These are phyloP conservation scores for Ophiosphaerella narmari DNA, from an alignment of 2,329 filamentous ascomycete genomes.

Conservation along the genomic window DNA sequence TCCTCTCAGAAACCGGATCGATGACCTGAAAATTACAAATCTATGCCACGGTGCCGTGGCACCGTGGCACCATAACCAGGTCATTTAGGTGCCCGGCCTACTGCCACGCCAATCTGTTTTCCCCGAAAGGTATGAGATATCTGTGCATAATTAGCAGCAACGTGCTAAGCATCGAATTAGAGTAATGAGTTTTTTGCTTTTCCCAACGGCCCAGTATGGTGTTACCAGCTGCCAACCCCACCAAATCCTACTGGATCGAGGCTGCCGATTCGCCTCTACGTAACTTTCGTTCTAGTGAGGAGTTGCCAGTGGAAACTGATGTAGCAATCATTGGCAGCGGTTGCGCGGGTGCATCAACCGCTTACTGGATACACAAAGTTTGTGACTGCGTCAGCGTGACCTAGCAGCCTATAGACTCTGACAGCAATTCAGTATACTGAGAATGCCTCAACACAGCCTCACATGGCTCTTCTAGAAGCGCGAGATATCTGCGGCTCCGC, in stretches of 20 bases:
- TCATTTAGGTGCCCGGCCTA: too few species aligned
- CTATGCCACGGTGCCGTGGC: too few species aligned
- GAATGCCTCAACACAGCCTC: slow-evolving; percentile 6
- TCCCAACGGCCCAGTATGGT: slow-evolving; percentile 5
- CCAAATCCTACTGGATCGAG: slow-evolving; percentile 18
- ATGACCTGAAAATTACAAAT: too few species aligned
- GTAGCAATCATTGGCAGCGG: slow-evolving; percentile 17
- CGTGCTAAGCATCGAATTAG: background rate
- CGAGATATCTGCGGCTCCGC: slow-evolving; percentile 14
- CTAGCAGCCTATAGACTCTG: background rate
- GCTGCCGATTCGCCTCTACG: slow-evolving; percentile 13
- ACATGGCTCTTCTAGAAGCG: slow-evolving; percentile 15
- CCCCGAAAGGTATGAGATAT: too few species aligned
- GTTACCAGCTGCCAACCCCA: slow-evolving; percentile 8
- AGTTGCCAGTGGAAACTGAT: slow-evolving; percentile 12
- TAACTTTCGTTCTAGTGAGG: slow-evolving; percentile 11
- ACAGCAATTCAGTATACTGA: slow-evolving; percentile 10
- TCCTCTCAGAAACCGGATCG: too few species aligned
- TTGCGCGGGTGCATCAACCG: slow-evolving; percentile 14
- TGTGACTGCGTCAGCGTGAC: background rate
- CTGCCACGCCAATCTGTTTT: too few species aligned
- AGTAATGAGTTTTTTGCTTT: background rate
- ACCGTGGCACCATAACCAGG: too few species aligned
- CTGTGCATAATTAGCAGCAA: background rate
- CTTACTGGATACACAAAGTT: slow-evolving; percentile 19